A percentile compares a stretch with the other conserved stretches of the same genome.
phyloP scores from a whole-genome alignment of 495 filamentous ascomycete genomes.

The Penicillium desertorum region DNA sequence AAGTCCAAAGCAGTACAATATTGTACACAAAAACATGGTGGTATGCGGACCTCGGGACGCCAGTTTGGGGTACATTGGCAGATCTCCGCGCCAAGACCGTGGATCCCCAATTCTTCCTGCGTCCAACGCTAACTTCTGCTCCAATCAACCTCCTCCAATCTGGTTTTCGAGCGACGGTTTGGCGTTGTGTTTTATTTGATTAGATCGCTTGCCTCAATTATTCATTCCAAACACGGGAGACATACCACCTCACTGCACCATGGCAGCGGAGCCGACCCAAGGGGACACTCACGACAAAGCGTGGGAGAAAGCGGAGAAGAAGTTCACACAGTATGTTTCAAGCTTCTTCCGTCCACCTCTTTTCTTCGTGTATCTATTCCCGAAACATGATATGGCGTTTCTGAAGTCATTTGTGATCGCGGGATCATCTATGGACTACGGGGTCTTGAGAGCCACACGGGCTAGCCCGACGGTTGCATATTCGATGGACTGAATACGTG shows the following conservation, averaged over 20 bases:
- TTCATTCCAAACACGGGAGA: background rate
- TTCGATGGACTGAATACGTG: background rate
- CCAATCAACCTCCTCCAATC: constrained; percentile 25
- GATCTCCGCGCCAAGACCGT: constrained; percentile 37
- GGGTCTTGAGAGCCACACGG: background rate
- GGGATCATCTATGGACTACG: background rate
- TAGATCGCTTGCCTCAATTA: background rate
- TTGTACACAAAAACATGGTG: background rate
- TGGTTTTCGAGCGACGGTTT: constrained; percentile 4
- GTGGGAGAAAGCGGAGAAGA: constrained; percentile 41
- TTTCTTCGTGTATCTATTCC: background rate
- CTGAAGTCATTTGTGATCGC: background rate
- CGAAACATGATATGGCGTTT: background rate
- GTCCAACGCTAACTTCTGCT: constrained; percentile 21
- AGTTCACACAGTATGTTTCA: constrained; percentile 42
- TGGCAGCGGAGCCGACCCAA: constrained; percentile 21
- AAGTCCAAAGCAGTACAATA: background rate
- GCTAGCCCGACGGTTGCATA: background rate
- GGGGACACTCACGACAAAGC: constrained; percentile 29
- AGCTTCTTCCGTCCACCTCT: background rate
- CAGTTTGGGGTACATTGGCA: background rate
- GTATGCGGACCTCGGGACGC: background rate
- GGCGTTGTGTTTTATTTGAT: background rate
- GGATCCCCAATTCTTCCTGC: constrained; percentile 25
- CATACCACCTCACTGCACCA: constrained; percentile 5